Conservation (phyloP, 192 early-diverging fungal species). For the Podochytrium sp. region DNA sequence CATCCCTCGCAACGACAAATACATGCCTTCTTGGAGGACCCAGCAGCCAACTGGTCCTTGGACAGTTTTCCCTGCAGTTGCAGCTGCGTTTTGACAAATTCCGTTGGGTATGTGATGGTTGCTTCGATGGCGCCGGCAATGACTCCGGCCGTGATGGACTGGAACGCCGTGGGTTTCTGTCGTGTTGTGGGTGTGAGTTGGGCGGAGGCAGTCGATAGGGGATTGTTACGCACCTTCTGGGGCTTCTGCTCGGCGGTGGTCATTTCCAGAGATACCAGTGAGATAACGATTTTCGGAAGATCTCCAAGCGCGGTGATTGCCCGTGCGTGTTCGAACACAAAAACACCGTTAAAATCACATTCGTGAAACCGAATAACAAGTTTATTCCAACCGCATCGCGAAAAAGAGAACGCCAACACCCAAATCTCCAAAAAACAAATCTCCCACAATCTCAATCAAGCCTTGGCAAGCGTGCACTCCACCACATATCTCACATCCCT, state of each 20-base stretch:
- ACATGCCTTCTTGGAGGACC: background rate
- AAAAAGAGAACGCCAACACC: no score
- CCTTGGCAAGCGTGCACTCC: conserved; percentile 12
- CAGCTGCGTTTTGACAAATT: conserved; percentile 94
- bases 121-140: conserved; percentile 92
- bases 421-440: no score
- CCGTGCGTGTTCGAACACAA: no score
- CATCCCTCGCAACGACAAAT: no score
- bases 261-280: no score
- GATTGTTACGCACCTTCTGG: background rate
- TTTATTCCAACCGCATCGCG: background rate
- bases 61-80: conserved; percentile 74
- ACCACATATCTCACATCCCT: conserved; percentile 10
- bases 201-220: background rate
- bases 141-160: conserved; percentile 82
- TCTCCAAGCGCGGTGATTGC: no score
- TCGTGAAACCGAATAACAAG: no score
- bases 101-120: conserved; percentile 91
- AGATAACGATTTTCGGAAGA: no score
- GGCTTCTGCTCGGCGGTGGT: background rate
- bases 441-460: no score
- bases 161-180: conserved; percentile 41
- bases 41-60: background rate
- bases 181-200: background rate
- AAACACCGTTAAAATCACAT: no score